Evolutionary conservation across 257 asterid genomes (phyloP).

Genomic region (Agastache rugosa): DNA sequence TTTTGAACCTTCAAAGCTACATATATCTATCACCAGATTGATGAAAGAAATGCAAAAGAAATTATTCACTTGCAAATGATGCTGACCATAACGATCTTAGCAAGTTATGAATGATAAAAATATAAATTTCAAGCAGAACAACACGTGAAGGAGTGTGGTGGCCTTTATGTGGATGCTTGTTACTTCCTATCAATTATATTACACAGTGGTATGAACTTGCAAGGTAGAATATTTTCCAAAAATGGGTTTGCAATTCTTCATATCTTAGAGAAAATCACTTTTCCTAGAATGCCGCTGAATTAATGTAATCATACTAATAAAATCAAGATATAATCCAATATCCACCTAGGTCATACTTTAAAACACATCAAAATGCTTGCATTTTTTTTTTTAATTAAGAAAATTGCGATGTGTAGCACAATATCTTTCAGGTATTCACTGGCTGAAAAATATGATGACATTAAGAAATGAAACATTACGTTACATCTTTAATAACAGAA

Average conservation of each 20-base stretch:
- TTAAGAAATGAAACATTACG: not conserved
- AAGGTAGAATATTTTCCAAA: not conserved
- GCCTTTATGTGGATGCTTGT: not conserved
- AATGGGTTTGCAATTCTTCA: not conserved
- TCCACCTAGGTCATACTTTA: slow-evolving; percentile 13
- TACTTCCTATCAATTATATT: not conserved
- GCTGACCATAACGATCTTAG: not conserved
- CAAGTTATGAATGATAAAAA: not conserved
- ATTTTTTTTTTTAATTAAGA: not conserved
- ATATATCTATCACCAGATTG: slow-evolving; percentile 56
- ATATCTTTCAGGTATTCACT: slow-evolving; percentile 8
- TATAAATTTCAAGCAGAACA: not conserved
- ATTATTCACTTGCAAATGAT: slow-evolving; percentile 8
- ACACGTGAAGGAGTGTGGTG: not conserved
- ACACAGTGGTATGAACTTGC: not conserved
- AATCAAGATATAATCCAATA: not conserved
- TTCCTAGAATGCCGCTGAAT: not conserved
- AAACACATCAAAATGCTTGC: slow-evolving; percentile 9
- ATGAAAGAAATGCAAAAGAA: slow-evolving; percentile 1
- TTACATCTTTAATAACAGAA: not conserved
- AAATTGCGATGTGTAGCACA: not conserved
- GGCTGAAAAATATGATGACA: slow-evolving; percentile 9
- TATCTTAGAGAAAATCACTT: not conserved
- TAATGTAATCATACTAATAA: not conserved
- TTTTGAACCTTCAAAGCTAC: slow-evolving; percentile 95